Base-by-base conservation (phyloP, 1,284 basidiomycete genomes). In the Ceratobasidium theobromae region DNA sequence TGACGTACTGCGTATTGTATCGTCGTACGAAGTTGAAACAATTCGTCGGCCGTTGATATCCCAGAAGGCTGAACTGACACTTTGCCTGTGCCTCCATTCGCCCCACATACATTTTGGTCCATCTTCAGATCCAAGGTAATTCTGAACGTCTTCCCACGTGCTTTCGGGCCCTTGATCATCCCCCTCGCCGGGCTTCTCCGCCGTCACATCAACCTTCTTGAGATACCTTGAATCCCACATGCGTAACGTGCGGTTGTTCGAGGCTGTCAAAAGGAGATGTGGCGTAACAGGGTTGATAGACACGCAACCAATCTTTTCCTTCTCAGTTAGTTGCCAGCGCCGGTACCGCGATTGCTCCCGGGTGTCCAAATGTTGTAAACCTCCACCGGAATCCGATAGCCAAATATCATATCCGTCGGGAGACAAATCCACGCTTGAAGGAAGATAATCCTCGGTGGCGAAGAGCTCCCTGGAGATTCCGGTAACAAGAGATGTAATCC, bases 31-130 rank as follows among this genome's bases (percentile, higher is more conserved):
- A 4, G 90, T 92, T 74, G 88, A 91, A 41, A 91, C 84, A 68
- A 92, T 85, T 54, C 83, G 80, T 35, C 86, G 81, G 11, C 89
- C 89, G 65, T 85, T 78, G 5, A 88, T 83, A 73, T 91, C 89
- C 89, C 89, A 92, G 70, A 86, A 91, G 0, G 87, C 90, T 8
- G 90, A 85, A 70, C 86, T 91, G 45, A 85, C 88, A 18, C 87
- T 87, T 73, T 89, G 88, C 58, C 83, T 81, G 72, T 92, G 90
- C 11, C 74, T 73, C 80, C 83, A 88, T 71, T 86, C 83, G 1
- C 79, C 86, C 6, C 87, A 83, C 41, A 88, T 75, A 32, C 77
- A 76, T 0, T 81, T 79, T 53, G 79, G 78, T 5, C 86, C 87
- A 35, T 76, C 74, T 69, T 80, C 78, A 3, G 85, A 81, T n/a